Evolutionary conservation across 148 eudicot species (phyloP).

Genomic region (Drosera capensis): DNA sequence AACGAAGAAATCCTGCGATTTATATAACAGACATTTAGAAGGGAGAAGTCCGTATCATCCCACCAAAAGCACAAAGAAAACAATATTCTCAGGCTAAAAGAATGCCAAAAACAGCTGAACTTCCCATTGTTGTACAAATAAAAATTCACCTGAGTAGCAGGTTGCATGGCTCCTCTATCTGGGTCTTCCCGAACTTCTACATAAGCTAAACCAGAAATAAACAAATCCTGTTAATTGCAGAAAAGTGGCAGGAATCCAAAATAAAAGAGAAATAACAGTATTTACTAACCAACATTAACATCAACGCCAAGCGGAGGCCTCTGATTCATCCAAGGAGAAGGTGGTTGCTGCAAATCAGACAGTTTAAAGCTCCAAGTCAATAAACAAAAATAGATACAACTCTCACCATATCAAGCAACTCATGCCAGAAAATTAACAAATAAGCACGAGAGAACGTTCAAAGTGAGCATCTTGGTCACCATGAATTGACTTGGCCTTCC

Average conservation of each 20-base stretch:
- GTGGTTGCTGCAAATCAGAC: conserved; percentile 54
- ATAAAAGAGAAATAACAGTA: background rate
- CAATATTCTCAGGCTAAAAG: background rate
- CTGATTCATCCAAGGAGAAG: conserved; percentile 75
- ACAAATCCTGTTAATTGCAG: background rate
- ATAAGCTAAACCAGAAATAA: conserved; percentile 38
- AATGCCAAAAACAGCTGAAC: background rate
- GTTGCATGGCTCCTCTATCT: conserved; percentile 53
- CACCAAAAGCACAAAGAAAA: background rate
- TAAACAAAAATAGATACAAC: too few species aligned
- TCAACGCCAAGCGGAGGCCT: conserved; percentile 38
- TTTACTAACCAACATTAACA: conserved; percentile 80
- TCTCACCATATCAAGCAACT: conserved; percentile 1
- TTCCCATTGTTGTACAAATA: conserved; percentile 2
- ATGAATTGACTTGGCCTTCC: conserved; percentile 78
- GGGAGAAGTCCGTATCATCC: background rate
- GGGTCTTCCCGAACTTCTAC: conserved; percentile 71
- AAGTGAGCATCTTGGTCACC: conserved; percentile 24
- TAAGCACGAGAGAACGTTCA: background rate
- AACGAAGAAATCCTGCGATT: conserved; percentile 57
- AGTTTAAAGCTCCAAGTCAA: conserved; percentile 8
- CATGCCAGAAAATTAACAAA: background rate
- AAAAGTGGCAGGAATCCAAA: background rate
- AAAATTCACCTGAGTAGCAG: conserved; percentile 50
- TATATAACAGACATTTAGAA: background rate